A percentile compares a stretch with the other conserved stretches of the same genome.
Evolutionary conservation across 2,329 filamentous ascomycete species (phyloP).

Genomic region (Fusarium buharicum): DNA sequence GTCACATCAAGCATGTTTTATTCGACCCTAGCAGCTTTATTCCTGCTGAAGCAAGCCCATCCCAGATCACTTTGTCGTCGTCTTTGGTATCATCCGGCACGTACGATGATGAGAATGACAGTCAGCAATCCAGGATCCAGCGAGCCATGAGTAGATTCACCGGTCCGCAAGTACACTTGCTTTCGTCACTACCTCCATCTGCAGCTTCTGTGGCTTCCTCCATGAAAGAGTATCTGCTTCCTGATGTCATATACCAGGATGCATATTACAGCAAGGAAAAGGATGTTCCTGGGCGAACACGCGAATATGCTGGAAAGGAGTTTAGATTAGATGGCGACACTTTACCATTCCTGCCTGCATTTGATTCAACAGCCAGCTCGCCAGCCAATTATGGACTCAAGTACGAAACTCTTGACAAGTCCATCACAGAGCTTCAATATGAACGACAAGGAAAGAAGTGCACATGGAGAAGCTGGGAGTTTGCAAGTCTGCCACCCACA

Average conservation of each 20-base stretch:
- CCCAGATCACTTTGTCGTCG: slow-evolving; percentile 20
- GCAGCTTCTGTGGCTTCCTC: slow-evolving; percentile 36
- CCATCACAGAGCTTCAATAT: slow-evolving; percentile 61
- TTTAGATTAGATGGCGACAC: slow-evolving; percentile 81
- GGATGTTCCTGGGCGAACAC: slow-evolving; percentile 79
- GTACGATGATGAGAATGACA: slow-evolving; percentile 12
- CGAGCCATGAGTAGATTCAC: slow-evolving; percentile 27
- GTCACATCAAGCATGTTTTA: slow-evolving; percentile 38
- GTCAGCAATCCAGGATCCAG: slow-evolving; percentile 22
- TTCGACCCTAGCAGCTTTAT: slow-evolving; percentile 34
- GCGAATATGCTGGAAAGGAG: slow-evolving; percentile 89
- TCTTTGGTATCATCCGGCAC: slow-evolving; percentile 28
- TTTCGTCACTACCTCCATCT: slow-evolving; percentile 45
- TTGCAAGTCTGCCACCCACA: slow-evolving; percentile 75
- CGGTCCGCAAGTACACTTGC: slow-evolving; percentile 34
- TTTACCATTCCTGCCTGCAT: slow-evolving; percentile 81
- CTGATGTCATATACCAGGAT: slow-evolving; percentile 81
- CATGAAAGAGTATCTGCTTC: slow-evolving; percentile 53
- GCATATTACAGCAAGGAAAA: slow-evolving; percentile 85
- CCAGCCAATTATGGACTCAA: slow-evolving; percentile 66
- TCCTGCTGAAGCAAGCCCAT: slow-evolving; percentile 2
- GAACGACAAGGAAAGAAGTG: slow-evolving; percentile 63
- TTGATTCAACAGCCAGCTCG: slow-evolving; percentile 71
- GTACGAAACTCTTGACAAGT: slow-evolving; percentile 60
- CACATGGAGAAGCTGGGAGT: slow-evolving; percentile 75